phyloP scores from a whole-genome alignment of 441 rosid species.

The Gossypium aridum region DNA sequence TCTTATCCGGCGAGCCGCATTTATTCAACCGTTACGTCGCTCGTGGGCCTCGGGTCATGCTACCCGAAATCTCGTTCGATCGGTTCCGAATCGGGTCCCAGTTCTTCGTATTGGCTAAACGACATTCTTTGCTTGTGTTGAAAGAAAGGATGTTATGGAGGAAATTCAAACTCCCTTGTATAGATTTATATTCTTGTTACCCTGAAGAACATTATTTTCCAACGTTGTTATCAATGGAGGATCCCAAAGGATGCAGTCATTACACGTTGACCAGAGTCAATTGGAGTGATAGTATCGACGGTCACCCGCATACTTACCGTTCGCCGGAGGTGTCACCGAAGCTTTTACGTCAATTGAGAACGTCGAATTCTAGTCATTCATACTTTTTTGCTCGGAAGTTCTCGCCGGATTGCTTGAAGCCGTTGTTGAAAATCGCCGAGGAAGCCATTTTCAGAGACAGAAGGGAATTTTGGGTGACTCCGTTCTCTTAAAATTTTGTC shows the following conservation, averaged over 20 bases:
- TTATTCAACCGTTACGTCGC: constrained; percentile 50
- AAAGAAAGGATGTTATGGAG: constrained; percentile 57
- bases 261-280: constrained; percentile 67
- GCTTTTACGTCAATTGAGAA: constrained; percentile 37
- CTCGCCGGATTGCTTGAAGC: constrained; percentile 46
- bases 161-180: constrained; percentile 62
- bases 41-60: constrained; percentile 46
- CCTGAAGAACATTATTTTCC: constrained; percentile 88
- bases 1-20: constrained; percentile 43
- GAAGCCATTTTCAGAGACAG: constrained; percentile 54
- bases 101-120: constrained; percentile 58
- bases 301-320: constrained; percentile 53
- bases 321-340: constrained; percentile 39
- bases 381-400: constrained; percentile 74
- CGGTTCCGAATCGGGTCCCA: constrained; percentile 72
- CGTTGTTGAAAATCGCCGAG: constrained; percentile 61
- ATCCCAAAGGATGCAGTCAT: constrained; percentile 52
- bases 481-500: too few species aligned
- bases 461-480: not conserved
- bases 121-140: constrained; percentile 54
- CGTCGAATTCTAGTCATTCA: constrained; percentile 40
- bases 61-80: constrained; percentile 51
- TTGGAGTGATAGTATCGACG: constrained; percentile 60
- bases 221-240: constrained; percentile 53
- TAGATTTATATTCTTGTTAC: constrained; percentile 41